Evolutionary conservation across 768 basidiomycete genomes (phyloP).

Genomic region (Calvatia gigantea): DNA sequence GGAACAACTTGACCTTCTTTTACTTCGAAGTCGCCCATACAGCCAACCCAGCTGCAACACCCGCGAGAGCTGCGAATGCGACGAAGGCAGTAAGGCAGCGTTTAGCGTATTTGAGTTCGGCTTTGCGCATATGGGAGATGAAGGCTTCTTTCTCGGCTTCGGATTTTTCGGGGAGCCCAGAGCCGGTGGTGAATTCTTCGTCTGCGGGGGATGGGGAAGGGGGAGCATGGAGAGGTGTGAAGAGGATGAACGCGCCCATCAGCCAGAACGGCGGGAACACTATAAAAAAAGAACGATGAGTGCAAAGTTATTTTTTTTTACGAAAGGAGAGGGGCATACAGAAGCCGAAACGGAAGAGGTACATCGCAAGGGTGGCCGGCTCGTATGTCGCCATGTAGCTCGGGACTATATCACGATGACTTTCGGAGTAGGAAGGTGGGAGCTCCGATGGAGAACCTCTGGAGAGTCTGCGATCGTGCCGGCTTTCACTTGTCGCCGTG

Average conservation of each 20-base stretch:
- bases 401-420: conserved; percentile 29
- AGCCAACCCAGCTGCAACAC: conserved; percentile 25
- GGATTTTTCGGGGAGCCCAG: conserved; percentile 56
- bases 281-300: conserved; percentile 20
- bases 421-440: conserved; percentile 44
- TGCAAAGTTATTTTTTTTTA: not conserved
- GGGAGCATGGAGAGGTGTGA: conserved; percentile 48
- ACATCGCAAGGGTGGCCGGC: conserved; percentile 53
- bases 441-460: conserved; percentile 21
- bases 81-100: conserved; percentile 53
- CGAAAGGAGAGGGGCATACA: conserved; percentile 32
- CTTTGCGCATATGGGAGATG: conserved; percentile 41
- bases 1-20: no score
- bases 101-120: conserved; percentile 55
- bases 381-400: conserved; percentile 39
- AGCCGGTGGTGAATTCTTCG: conserved; percentile 24
- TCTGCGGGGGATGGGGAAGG: conserved; percentile 16
- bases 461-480: conserved; percentile 31
- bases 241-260: conserved; percentile 52
- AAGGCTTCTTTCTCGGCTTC: conserved; percentile 45
- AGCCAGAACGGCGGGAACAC: conserved; percentile 66
- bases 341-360: conserved; percentile 63
- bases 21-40: conserved; percentile 24
- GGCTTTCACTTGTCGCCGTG: conserved; percentile 32
- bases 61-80: conserved; percentile 35